phyloP scores from a whole-genome alignment of 352 stramenopile species.

The Phytophthora hibernalis region DNA sequence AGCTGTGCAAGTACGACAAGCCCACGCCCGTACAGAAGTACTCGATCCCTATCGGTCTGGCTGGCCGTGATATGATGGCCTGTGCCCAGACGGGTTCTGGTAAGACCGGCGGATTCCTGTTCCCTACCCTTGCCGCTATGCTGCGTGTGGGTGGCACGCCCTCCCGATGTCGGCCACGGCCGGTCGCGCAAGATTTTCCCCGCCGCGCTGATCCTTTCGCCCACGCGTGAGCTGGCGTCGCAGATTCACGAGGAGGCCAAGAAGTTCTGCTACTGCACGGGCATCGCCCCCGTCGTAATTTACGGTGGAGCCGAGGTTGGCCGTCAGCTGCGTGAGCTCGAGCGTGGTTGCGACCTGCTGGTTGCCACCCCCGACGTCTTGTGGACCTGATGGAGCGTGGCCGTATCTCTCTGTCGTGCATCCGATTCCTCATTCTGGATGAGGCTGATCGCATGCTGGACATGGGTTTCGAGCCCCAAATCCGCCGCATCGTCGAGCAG shows the following conservation, averaged over 20 bases:
- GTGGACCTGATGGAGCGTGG: conserved; percentile 97
- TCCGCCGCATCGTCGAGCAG: conserved; percentile 98
- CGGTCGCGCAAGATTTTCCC: conserved; percentile 91
- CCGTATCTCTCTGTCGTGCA: conserved; percentile 89
- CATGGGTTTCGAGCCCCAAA: conserved; percentile 99
- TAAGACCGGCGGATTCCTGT: conserved; percentile 97
- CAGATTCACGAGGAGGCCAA: conserved; percentile 97
- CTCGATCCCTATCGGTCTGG: conserved; percentile 96
- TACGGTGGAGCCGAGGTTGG: conserved; percentile 95
- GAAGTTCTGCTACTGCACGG: conserved; percentile 97
- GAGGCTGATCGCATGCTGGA: conserved; percentile 99
- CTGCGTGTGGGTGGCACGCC: conserved; percentile 83
- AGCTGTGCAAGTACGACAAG: conserved; percentile 95
- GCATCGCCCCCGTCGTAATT: conserved; percentile 94
- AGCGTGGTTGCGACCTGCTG: conserved; percentile 96
- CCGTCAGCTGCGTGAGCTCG: conserved; percentile 84
- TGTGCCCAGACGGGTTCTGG: conserved; percentile 99
- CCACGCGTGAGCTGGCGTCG: conserved; percentile 94
- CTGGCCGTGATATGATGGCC: conserved; percentile 98
- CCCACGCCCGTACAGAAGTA: conserved; percentile 99
- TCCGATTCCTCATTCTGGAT: conserved; percentile 98
- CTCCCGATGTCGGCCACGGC: conserved; percentile 53
- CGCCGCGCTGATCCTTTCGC: conserved; percentile 93
- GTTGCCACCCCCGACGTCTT: conserved; percentile 98
- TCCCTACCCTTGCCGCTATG: conserved; percentile 97